These are phyloP conservation scores for Lipomyces mesembrius DNA, from an alignment of 805 yeast genomes.

Conservation along the genomic window DNA sequence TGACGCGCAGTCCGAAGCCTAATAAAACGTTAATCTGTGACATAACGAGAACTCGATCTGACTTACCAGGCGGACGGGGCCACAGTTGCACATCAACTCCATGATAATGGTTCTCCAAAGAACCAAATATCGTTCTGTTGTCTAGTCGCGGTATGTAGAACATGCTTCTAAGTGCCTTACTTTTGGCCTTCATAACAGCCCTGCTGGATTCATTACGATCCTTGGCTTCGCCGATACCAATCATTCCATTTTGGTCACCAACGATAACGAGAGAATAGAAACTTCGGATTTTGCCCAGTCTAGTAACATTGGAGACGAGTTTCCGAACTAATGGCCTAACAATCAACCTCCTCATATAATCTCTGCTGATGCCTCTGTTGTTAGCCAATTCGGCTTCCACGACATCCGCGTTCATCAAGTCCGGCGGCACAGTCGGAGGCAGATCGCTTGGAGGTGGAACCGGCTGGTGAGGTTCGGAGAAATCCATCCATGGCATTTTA, in stretches of 20 bases:
- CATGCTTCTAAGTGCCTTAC: slow-evolving; percentile 91
- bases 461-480: slow-evolving; percentile 58
- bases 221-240: slow-evolving; percentile 95
- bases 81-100: slow-evolving; percentile 81
- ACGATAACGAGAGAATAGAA: slow-evolving; percentile 85
- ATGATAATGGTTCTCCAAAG: slow-evolving; percentile 79
- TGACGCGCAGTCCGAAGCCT: slow-evolving; percentile 76
- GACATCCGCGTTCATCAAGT: not conserved
- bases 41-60: not conserved
- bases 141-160: slow-evolving; percentile 83
- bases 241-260: slow-evolving; percentile 91
- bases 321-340: slow-evolving; percentile 46
- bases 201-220: slow-evolving; percentile 74
- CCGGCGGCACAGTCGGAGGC: slow-evolving; percentile 42
- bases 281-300: slow-evolving; percentile 85
- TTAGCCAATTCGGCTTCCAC: slow-evolving; percentile 4
- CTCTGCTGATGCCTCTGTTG: slow-evolving; percentile 12
- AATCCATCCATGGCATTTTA: slow-evolving; percentile 54
- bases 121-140: slow-evolving; percentile 86
- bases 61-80: slow-evolving; percentile 86
- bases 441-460: slow-evolving; percentile 48
- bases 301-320: slow-evolving; percentile 87
- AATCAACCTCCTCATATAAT: slow-evolving; percentile 16
- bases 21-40: not conserved
- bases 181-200: slow-evolving; percentile 82